Evolutionary conservation across 192 early-diverging fungal species (phyloP), one percentile per base, ranked within the genome.

Genomic region (Coemansia sp.): DNA sequence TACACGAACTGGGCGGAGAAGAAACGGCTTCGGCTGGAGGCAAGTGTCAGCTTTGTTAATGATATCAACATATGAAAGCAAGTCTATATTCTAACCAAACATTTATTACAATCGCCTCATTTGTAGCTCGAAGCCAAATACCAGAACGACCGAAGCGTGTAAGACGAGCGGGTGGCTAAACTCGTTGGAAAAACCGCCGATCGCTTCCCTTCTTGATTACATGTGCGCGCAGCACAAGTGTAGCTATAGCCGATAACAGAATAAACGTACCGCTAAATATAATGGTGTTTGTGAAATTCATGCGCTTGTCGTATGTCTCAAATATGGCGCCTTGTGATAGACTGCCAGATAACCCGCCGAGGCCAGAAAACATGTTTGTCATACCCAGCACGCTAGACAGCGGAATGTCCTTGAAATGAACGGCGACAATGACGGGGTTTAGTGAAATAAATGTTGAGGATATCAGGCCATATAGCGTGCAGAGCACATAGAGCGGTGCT

Each of bases 1-100:
- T 77, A 77, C 42, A 68, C 70, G 59, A 77, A 77, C 62, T 77
- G 66, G 58, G 69, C 71, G n/a, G 68, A 71, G 15, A 77, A 77
- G 60, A 52, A 61, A 42, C 67, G 60, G 52, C 74, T 77, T 42
- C 66, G 62, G 54, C 23, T 51, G 7, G 74, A 77, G 69, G 74
- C 52, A 62, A 60, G 72, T 59, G 10, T 42, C 40, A 11, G 40
- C 40, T 42, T 15, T 15, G 10, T 42, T 42, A 15, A 15, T 42
- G 40, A 42, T 8, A 15, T 42, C 40, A 15, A 2, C 40, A 31
- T 31, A 31, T 31, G 40, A 42, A 11, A 42, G 40, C 40, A 11
- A 42, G 40, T 15, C 40, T 15, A 42, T 31, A 42, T 15, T 15
- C 12, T 42, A 42, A 42, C 10, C 40, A 42, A 11, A 42, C 3